These are phyloP conservation scores for Candida rishiriensis DNA, from an alignment of 805 yeast species.

Conservation along the genomic window DNA sequence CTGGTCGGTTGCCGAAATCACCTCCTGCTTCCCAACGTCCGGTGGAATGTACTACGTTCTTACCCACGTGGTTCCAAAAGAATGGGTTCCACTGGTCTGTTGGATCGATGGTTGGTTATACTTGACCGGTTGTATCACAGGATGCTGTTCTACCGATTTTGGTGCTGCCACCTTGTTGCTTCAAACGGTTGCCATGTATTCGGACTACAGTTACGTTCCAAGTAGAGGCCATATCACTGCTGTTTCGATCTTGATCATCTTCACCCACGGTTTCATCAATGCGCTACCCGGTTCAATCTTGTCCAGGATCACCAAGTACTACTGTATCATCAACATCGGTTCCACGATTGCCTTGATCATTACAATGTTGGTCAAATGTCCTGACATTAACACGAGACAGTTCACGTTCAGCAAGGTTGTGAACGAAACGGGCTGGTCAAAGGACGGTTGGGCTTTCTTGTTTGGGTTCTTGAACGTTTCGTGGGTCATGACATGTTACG, in stretches of 20 bases:
- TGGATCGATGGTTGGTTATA: conserved; percentile 54
- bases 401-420: conserved; percentile 46
- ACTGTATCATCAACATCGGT: conserved; percentile 46
- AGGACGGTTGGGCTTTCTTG: conserved; percentile 52
- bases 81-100: conserved; percentile 47
- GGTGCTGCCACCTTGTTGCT: conserved; percentile 47
- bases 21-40: conserved; percentile 48
- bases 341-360: conserved; percentile 46
- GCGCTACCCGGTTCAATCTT: conserved; percentile 48
- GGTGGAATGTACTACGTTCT: conserved; percentile 50
- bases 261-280: conserved; percentile 46
- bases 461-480: conserved; percentile 54
- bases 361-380: conserved; percentile 51
- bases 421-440: conserved; percentile 46
- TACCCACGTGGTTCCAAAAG: conserved; percentile 43
- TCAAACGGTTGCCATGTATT: conserved; percentile 39
- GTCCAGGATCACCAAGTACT: conserved; percentile 45
- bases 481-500: conserved; percentile 58
- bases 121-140: conserved; percentile 44
- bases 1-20: conserved; percentile 43
- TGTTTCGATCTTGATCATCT: conserved; percentile 44
- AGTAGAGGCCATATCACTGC: conserved; percentile 44
- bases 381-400: conserved; percentile 37
- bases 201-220: conserved; percentile 35
- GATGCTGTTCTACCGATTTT: conserved; percentile 47